Conservation (phyloP, 495 filamentous ascomycete species). For the Rostrohypoxylon terebratum region DNA sequence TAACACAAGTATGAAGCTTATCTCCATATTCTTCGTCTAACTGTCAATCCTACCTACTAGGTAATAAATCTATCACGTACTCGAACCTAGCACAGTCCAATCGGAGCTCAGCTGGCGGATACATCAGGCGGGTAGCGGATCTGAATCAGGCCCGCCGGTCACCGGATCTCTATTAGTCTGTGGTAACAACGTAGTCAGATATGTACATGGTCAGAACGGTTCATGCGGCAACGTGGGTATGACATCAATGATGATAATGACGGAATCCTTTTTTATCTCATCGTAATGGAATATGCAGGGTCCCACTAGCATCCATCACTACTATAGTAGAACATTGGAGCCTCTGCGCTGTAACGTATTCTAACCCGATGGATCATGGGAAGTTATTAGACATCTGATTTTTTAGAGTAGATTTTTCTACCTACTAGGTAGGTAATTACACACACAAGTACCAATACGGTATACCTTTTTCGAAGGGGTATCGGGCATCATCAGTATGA, state of each 20-base stretch:
- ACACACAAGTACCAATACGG: too few relatives aligned
- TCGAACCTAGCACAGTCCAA: conserved; percentile 22
- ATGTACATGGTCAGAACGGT: conserved; percentile 10
- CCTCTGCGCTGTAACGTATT: conserved; percentile 8
- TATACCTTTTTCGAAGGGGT: not conserved
- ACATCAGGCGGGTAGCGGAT: conserved; percentile 19
- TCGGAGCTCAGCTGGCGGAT: conserved; percentile 11
- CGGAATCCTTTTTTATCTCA: conserved; percentile 4
- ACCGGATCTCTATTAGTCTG: conserved; percentile 27
- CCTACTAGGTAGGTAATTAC: not conserved
- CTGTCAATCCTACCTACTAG: conserved; percentile 12
- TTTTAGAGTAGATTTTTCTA: not conserved
- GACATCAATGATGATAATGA: conserved; percentile 19
- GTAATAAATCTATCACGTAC: conserved; percentile 35
- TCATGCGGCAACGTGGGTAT: conserved; percentile 20
- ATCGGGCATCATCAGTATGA: not conserved
- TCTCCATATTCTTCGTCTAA: not conserved
- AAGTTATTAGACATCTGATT: not conserved
- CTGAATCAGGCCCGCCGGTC: conserved; percentile 32
- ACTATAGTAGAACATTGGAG: too few relatives aligned
- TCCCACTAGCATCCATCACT: conserved; percentile 17
- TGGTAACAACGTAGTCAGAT: conserved; percentile 1
- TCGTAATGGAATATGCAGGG: conserved; percentile 18
- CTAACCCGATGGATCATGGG: not conserved
- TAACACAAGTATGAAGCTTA: not conserved